These are phyloP conservation scores for Willaertia magna DNA, from an alignment of 208 protist species.

Conservation along the genomic window DNA sequence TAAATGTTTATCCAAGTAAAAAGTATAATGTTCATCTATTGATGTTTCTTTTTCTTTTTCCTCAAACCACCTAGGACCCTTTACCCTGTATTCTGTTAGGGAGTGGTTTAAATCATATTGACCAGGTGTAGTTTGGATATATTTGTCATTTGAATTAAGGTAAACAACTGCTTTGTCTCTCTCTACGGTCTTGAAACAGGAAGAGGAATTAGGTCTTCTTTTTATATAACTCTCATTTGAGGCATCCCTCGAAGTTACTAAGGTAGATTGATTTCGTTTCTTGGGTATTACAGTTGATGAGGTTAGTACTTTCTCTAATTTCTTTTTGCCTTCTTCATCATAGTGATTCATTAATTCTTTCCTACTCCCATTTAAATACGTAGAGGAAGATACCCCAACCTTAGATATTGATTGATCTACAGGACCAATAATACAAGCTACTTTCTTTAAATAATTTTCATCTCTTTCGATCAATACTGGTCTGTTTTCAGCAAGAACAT, in stretches of 20 bases:
- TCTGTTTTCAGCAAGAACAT: too few species aligned
- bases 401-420: background rate
- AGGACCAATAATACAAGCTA: background rate
- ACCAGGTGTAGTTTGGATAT: background rate
- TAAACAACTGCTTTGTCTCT: background rate
- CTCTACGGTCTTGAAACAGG: background rate
- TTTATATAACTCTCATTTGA: background rate
- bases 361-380: background rate
- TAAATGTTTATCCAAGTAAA: background rate
- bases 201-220: background rate
- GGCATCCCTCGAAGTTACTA: background rate
- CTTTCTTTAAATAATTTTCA: background rate
- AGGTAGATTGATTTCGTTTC: too few species aligned
- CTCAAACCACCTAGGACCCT: background rate
- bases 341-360: background rate
- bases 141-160: background rate
- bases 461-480: background rate
- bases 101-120: background rate
- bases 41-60: background rate
- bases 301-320: background rate
- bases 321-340: background rate
- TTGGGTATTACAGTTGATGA: background rate
- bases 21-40: background rate
- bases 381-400: background rate
- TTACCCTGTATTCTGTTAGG: background rate